phyloP scores from a whole-genome alignment of 495 filamentous ascomycete genomes.

The Endocarpon pusillum region DNA sequence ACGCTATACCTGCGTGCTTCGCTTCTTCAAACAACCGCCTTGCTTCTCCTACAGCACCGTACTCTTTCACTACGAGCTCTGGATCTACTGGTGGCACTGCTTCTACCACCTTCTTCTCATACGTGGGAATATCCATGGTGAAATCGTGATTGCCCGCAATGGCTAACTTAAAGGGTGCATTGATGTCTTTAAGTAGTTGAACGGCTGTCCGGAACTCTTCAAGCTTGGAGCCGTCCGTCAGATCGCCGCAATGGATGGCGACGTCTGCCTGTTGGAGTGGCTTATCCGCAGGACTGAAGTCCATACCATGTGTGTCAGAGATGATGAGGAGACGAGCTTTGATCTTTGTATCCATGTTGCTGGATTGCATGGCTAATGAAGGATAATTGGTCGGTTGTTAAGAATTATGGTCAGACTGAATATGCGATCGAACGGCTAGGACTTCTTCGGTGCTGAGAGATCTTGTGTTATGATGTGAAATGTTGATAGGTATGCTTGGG shows the following conservation, averaged over 20 bases:
- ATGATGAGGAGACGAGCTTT: conserved; percentile 35
- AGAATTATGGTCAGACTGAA: no score
- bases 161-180: conserved; percentile 50
- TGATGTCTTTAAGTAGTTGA: conserved; percentile 27
- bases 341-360: no score
- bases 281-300: conserved; percentile 8
- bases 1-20: conserved; percentile 27
- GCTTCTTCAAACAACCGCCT: conserved; percentile 16
- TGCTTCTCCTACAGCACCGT: conserved; percentile 17
- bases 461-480: no score
- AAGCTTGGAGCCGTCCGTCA: conserved; percentile 41
- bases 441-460: no score
- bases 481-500: no score
- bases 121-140: conserved; percentile 33
- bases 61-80: conserved; percentile 11
- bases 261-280: conserved; percentile 35
- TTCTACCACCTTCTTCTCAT: conserved; percentile 18
- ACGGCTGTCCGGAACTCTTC: conserved; percentile 33
- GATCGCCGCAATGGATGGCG: conserved; percentile 50
- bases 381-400: no score
- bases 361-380: no score
- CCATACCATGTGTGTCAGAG: conserved; percentile 37
- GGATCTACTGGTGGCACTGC: conserved; percentile 12
- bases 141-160: conserved; percentile 63
- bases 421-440: no score